Base-by-base conservation (phyloP, 345 rosid genomes). In the Geranium brycei region DNA sequence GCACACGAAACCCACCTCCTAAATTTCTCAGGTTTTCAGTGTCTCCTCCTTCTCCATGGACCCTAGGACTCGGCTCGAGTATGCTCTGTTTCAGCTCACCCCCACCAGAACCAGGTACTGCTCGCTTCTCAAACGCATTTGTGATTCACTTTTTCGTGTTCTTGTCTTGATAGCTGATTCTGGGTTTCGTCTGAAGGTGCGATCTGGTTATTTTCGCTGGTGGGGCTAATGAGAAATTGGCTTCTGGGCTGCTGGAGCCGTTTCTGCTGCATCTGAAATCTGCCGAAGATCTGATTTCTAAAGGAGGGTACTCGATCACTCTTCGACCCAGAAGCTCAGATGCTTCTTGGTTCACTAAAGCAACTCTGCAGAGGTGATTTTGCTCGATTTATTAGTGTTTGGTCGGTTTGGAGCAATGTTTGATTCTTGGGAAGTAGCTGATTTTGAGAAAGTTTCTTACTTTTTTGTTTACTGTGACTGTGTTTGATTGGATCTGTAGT, bases 91-190 rank as follows among this genome's bases (percentile, higher is more conserved):
- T 66, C 99, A 90, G 68, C 96, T 93, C 79, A 90, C 99, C 51
- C 97, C 97, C 59, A 93, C 99, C 58, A 88, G 95, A 75, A 93
- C 97, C 76, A 93, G 99, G 99, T 93, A 82, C 30, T 40, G 17
- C 47, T 23, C 2, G 11, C 17, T 40, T 17, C 15, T 51, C 55
- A 15, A 17, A 11, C 1, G 17, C 23, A 10, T 17, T 58, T 14
- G 31, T 17, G 13, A 18, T 58, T 58, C 15, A 19, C 31, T 18
- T 31, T 13, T 11, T 23, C 28, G 19, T 35, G 3, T 56, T 40
- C n/a, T 17, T 56, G n/a, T 3, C 19, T 17, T 28, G 31, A 10
- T 58, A 2, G 31, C 31, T 58, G 7, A 7, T 15, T 19, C 18
- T 59, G 61, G 19, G 17, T 59, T 41, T 66, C 17, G 23, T 23